Evolutionary conservation across 306 rosid species (phyloP), one percentile per base, ranked within the genome.

Genomic region (Begonia fuchsioides): DNA sequence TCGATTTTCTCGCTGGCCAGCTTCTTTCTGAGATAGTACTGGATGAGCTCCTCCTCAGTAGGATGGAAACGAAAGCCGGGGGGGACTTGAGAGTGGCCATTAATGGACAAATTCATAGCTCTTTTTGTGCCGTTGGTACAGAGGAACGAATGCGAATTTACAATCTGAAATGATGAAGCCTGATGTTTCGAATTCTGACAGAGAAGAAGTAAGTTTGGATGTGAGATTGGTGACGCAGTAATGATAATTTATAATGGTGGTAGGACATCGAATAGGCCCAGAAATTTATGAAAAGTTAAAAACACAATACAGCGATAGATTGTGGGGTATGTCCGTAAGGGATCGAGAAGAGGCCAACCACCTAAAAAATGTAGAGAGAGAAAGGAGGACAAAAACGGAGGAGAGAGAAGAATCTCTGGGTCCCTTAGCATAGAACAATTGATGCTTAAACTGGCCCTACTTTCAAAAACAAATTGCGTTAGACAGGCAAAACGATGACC

Each of bases 51-150:
- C 44, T 76, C 83, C 39, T 76, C 83, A 0, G 79, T 76, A 2
- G 83, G 83, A 26, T 76, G 83, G 52, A 76, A 76, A 8, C 82
- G 65, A 13, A 75, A 75, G 38, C 82, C 82, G 0, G 82, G 82
- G 26, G 82, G 82, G 44, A 75, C 75, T 49, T 71, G 75, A 32
- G 82, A 75, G 32, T 75, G 71, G 14, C 82, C 82, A 15, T 75
- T 75, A 44, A 75, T 69, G 18, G 82, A 75, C 4, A 75, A 46
- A 54, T 66, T 71, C 82, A 71, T 71, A 1, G 45, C 14, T 41
- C 12, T 41, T 26, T 26, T 41, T 10, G n/a, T n/a, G 13, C 9
- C 14, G 5, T 3, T 41, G 3, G 12, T 41, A 26, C 35, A 1
- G 35, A 4, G 7, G 35, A 26, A 26, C 7, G 8, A 26, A 26